Base-by-base conservation (phyloP, 2,329 filamentous ascomycete genomes). In the Gyromitra esculenta region DNA sequence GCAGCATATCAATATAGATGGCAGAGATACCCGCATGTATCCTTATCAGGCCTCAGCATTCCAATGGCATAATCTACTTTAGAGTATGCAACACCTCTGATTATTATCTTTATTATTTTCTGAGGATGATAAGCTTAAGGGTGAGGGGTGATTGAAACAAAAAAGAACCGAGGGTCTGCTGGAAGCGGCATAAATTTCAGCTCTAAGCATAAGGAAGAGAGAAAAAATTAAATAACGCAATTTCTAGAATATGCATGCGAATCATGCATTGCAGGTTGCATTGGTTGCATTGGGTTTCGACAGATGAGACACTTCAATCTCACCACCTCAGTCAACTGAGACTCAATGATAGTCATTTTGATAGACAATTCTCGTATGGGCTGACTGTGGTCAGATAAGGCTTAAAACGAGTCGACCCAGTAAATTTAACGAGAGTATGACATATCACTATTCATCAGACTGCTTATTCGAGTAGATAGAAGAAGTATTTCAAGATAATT, bases 11-110 rank as follows among this genome's bases (percentile, higher is more conserved):
- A 31, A 8, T 41, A 31, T 67, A 13, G 59, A 11, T n/a, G 39
- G 5, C 7, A n/a, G 8, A 18, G 18, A n/a, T n/a, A 31, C 25
- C 25, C n/a, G 7, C 43, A 37, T 11, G 45, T 45, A 57, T 25
- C 21, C 52, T 69, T 70, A 63, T 70, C 67, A 9, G 13, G 41
- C 43, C 31, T 71, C 45, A 35, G 57, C 41, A 71, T 25, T 35
- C 54, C 21, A 63, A 9, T 21, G 21, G 37, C 57, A 39, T 68
- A 59, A 56, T 69, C 25, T 73, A 73, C 67, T 73, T 66, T 66
- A 62, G 63, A 62, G 70, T 73, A 74, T 56, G 64, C 56, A 69
- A 45, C 54, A 73, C 48, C 64, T 74, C 64, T 45, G 50, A 31
- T 6, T 62, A 43, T 25, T 39, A 50, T 62, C 60, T 52, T 50